Evolutionary conservation across 108 stramenopile species (phyloP), one percentile per base, ranked within the genome.

Genomic region (Cyclotella cryptica): DNA sequence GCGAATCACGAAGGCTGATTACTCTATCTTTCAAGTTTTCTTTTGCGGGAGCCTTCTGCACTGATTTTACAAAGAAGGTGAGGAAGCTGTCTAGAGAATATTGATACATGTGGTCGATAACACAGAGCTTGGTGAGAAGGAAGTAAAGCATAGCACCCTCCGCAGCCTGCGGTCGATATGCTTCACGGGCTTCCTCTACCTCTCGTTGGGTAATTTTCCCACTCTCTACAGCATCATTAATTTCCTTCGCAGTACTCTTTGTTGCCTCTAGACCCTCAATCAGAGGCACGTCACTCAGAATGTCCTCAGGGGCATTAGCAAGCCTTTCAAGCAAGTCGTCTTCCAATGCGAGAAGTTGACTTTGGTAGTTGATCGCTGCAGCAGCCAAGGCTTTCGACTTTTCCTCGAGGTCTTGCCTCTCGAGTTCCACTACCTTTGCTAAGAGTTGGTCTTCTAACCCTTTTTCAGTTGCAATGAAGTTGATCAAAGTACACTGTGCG

Each of bases 71-170:
- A 73, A 96, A 97, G 75, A 93, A 95, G 29, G 89, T 89, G 27
- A 93, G 86, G 77, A 93, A 97, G 39, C 87, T 85, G 68, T 97
- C 96, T 46, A 97, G 76, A 17, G 92, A 93, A 75, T 97, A 97
- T 81, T 97, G 96, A 85, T 97, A 97, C 95, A 97, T 97, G 80
- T 96, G 93, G 72, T 97, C 88, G 62, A 97, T 94, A 65, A 85
- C 57, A 64, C 81, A 91, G 43, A 97, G 85, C 63, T 94, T 91
- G 0, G 96, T 97, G 40, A 97, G 85, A 55, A 96, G 84, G 87
- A 97, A 96, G 83, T 97, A 97, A 11, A 97, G 85, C 96, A 97
- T 97, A n/a, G 96, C 95, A 19, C 95, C 96, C 70, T 97, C 96
- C 1, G 92, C 77, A 26, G 96, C 96, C 69, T 94, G 92, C 14